Base-by-base conservation (phyloP, 345 rosid genomes). In the Raphanus sativus region DNA sequence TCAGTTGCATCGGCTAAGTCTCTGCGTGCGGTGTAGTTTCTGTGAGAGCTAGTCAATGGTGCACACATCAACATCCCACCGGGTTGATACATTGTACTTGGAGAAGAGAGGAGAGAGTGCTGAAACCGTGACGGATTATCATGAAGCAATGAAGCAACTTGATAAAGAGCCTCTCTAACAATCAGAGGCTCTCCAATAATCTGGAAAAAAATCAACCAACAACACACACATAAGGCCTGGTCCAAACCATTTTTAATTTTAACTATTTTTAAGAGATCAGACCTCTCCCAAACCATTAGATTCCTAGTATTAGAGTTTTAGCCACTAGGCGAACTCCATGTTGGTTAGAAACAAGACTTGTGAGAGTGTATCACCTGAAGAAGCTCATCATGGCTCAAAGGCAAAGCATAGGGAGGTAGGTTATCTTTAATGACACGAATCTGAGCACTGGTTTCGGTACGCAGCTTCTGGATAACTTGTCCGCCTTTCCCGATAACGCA, bases 401-500 rank as follows among this genome's bases (percentile, higher is more conserved):
- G 6, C 70, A 80, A 80, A 59, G 96, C 91, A 84, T 91, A 90
- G 0, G 69, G 61, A 4, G 93, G 96, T 55, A 90, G 64, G 79
- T 86, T 82, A 11, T 88, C 91, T 77, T 83, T 87, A 38, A 88
- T 84, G 68, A 90, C 84, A 78, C 93, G 91, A 62, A 90, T 84
- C 66, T 88, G 90, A 56, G 96, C 87, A 64, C 75, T 80, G 38
- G 89, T 88, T 62, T 90, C 93, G 1, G 67, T 83, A 56, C 96
- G 84, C 33, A 90, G 85, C 62, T 75, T 90, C 75, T 90, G 91
- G 68, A 90, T 85, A 1, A 90, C 88, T 76, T 88, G 88, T 15
- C 93, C 96, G 11, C 91, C 96, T 85, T 88, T 90, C 68, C 96
- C 96, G 7, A 88, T 88, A 34, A 90, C 84, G 52, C 91, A 90